These are phyloP conservation scores for Solanum neorickii DNA, from an alignment of 257 asterid species.

Conservation along the genomic window DNA sequence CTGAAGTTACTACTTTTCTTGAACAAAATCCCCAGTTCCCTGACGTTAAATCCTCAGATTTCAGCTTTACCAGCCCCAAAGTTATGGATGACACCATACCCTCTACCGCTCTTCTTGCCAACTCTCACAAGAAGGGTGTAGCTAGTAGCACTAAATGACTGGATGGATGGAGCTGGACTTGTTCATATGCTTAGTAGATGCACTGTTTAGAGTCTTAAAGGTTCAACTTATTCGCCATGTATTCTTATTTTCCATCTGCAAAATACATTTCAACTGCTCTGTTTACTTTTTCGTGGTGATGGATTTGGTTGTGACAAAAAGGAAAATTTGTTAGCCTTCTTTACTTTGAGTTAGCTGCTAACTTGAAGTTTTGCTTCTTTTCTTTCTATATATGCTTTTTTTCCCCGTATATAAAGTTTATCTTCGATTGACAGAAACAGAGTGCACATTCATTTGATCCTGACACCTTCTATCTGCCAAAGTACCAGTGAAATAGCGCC, in stretches of 20 bases:
- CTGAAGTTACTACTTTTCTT: not conserved
- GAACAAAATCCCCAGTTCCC: not conserved
- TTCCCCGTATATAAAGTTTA: not conserved
- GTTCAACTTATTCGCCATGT: not conserved
- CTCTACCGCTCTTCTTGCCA: not conserved
- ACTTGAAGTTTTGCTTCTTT: not conserved
- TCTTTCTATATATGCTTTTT: not conserved
- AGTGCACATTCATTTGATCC: not conserved
- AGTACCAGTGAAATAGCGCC: not conserved
- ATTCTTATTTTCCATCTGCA: not conserved
- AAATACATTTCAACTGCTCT: not conserved
- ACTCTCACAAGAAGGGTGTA: not conserved
- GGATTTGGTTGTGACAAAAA: not conserved
- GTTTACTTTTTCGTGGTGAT: not conserved
- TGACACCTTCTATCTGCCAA: not conserved
- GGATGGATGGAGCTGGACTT: not conserved
- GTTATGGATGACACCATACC: slow-evolving; percentile 4
- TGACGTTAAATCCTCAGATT: not conserved
- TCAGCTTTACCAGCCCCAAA: slow-evolving; percentile 4
- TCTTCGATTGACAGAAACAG: not conserved
- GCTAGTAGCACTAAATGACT: not conserved
- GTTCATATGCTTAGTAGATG: not conserved
- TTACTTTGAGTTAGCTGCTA: not conserved
- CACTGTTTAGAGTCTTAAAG: not conserved
- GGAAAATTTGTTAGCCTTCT: not conserved